Base-by-base conservation (phyloP, 108 stramenopile genomes). In the Poteriospumella lacustris region DNA sequence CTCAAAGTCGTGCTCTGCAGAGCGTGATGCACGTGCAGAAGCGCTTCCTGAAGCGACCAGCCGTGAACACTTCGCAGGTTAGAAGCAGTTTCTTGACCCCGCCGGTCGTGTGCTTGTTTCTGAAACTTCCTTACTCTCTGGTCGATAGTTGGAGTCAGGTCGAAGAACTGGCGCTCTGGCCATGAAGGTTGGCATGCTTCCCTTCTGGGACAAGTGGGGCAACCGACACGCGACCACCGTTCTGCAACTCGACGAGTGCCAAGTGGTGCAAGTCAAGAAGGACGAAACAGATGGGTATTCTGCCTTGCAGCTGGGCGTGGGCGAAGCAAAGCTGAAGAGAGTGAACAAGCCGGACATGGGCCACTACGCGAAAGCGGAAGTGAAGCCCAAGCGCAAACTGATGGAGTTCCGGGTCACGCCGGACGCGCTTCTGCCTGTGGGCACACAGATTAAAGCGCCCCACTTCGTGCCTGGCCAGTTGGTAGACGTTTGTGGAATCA, bases 401-500 rank as follows among this genome's bases (percentile, higher is more conserved):
- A 39, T 42, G 44, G 89, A 89, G 68, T 89, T 89, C 47, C 68
- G 80, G 1, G 89, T 89, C 28, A 70, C 80, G 39, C 42, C 59
- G 28, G 85, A 87, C n/a, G 87, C 89, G 60, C 58, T 97, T 67
- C 88, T 93, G n/a, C 87, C 87, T 0, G 78, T 91, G 31, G 91
- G 93, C 38, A 88, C 94, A 26, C 81, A 62, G 39, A 89, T 99
- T 58, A 87, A 90, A 78, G 95, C 97, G 2, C 80, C 91, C 24
- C 99, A 99, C 78, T 99, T 99, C 87, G 86, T 94, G 24, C 93
- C 96, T 0, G 99, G 99, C 42, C 97, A 98, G 86, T 88, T 91
- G 79, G 90, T 99, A 0, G 98, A 99, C 82, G 87, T 96, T 31
- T 68, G 88, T 2, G 97, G 92, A 40, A 91, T 80, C 5, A 89